Evolutionary conservation across 2,329 filamentous ascomycete species (phyloP).

Genomic region (Paracoccidioides brasiliensis): DNA sequence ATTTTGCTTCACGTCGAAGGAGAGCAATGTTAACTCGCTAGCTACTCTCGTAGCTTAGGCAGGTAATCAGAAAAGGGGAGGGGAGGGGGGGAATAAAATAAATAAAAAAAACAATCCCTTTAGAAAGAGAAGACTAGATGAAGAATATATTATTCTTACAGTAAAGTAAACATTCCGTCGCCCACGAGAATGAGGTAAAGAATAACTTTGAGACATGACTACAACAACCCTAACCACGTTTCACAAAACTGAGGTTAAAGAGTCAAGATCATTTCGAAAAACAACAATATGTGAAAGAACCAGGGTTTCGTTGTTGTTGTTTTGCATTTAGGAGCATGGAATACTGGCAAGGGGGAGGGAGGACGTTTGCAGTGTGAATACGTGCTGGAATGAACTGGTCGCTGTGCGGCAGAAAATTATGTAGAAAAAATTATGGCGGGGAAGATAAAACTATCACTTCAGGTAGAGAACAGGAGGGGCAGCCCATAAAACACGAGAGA

Average conservation of each 20-base stretch:
- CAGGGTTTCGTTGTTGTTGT: not conserved
- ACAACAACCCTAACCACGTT: not conserved
- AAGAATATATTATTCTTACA: not conserved
- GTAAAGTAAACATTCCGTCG: not conserved
- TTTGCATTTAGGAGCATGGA: not conserved
- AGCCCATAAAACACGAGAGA: not conserved
- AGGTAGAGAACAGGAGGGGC: not conserved
- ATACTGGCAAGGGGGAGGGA: not conserved
- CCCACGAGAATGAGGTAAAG: not conserved
- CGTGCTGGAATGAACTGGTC: not conserved
- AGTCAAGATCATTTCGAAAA: conserved; percentile 6
- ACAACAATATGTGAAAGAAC: not conserved
- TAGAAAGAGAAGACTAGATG: not conserved
- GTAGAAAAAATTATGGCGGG: not conserved
- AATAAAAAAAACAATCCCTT: not conserved
- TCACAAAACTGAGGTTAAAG: not conserved
- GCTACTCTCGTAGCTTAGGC: not conserved
- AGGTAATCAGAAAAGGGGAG: too few species aligned
- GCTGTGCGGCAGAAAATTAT: not conserved
- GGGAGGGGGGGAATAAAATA: not conserved
- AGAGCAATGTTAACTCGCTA: not conserved
- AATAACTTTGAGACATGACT: not conserved
- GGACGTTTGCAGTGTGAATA: not conserved
- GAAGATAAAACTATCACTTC: not conserved
- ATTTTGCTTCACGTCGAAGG: not conserved